phyloP scores from a whole-genome alignment of 2,329 filamentous ascomycete species.

The Fusarium buxicola region DNA sequence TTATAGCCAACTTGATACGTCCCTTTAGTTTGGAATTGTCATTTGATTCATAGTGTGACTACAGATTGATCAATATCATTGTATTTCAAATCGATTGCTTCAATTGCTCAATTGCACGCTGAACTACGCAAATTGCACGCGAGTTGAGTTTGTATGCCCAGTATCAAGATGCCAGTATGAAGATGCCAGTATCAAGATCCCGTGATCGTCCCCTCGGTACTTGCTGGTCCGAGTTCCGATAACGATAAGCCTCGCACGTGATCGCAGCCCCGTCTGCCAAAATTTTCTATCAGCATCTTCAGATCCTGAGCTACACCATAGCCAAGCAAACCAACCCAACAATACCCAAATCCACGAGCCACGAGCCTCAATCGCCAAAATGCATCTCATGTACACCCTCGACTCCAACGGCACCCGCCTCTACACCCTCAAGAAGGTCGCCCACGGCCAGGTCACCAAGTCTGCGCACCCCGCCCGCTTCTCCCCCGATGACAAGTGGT shows the following conservation, averaged over 20 bases:
- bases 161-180: too few species aligned
- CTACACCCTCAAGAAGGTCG: constrained; percentile 96
- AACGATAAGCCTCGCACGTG: constrained; percentile 43
- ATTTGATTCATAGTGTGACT: not conserved
- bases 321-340: constrained; percentile 6
- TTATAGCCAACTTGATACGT: constrained; percentile 20
- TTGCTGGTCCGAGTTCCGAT: constrained; percentile 14
- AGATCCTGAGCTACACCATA: constrained; percentile 23
- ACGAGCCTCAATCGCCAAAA: constrained; percentile 45
- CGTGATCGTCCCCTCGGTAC: too few species aligned
- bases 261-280: constrained; percentile 23
- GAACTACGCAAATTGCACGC: too few species aligned
- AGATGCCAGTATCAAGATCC: too few species aligned
- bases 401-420: constrained; percentile 84
- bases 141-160: too few species aligned
- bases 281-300: constrained; percentile 32
- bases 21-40: not conserved
- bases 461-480: constrained; percentile 96
- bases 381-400: constrained; percentile 85
- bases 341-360: not conserved
- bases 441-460: constrained; percentile 87
- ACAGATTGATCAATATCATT: not conserved
- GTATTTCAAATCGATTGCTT: not conserved
- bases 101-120: too few species aligned
- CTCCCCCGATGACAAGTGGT: constrained; percentile 99